Evolutionary conservation across 1,284 basidiomycete genomes (phyloP).

Genomic region (Leccinum fallax): DNA sequence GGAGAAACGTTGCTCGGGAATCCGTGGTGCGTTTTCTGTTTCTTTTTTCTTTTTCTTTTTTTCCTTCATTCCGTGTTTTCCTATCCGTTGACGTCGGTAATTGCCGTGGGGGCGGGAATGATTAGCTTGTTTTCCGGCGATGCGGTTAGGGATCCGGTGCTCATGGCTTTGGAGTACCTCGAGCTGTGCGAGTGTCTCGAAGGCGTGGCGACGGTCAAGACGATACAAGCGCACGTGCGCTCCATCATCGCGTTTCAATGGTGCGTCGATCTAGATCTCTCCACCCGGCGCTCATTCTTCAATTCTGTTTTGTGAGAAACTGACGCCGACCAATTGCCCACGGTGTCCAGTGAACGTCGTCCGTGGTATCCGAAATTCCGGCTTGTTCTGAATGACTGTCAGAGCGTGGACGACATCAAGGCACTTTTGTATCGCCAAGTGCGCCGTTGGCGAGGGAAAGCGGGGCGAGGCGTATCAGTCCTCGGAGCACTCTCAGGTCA

Average conservation of each 20-base stretch:
- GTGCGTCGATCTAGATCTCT: slow-evolving; percentile 38
- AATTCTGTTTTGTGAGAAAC: not conserved
- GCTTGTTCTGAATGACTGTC: slow-evolving; percentile 42
- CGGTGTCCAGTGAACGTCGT: slow-evolving; percentile 33
- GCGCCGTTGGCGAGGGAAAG: slow-evolving; percentile 53
- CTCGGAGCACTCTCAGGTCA: not conserved
- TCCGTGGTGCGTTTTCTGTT: slow-evolving; percentile 53
- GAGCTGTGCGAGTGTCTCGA: slow-evolving; percentile 52
- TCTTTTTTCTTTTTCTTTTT: not conserved
- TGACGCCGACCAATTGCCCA: not conserved
- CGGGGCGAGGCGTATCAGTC: slow-evolving; percentile 3
- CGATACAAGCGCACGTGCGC: slow-evolving; percentile 58
- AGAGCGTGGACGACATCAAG: slow-evolving; percentile 50
- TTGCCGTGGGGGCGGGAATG: not conserved
- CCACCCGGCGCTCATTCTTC: not conserved
- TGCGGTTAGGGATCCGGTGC: slow-evolving; percentile 56
- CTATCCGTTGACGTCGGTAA: not conserved
- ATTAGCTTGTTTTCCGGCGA: slow-evolving; percentile 54
- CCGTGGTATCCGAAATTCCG: slow-evolving; percentile 62
- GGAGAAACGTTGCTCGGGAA: slow-evolving; percentile 72
- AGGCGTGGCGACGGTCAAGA: slow-evolving; percentile 47
- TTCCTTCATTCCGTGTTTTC: not conserved
- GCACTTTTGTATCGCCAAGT: slow-evolving; percentile 47
- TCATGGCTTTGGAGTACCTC: slow-evolving; percentile 65
- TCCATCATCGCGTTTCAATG: slow-evolving; percentile 67